Conservation (phyloP, 148 eudicot genomes). For the Camellia sinensis region DNA sequence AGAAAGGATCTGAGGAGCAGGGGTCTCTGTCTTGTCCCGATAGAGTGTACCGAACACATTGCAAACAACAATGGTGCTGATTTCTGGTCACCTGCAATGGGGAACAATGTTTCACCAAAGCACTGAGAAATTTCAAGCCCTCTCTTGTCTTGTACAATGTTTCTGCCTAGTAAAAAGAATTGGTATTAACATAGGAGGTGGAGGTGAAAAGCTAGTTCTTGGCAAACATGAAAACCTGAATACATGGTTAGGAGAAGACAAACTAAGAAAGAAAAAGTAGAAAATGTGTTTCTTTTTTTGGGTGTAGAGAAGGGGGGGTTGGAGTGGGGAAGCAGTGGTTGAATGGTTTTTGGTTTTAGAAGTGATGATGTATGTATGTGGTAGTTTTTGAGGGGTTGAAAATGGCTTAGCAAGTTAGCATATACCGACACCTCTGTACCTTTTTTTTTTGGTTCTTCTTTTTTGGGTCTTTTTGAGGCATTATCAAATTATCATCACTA, state of each 20-base stretch:
- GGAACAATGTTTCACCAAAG: conserved; percentile 8
- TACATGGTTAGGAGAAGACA: neutral
- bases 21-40: conserved; percentile 47
- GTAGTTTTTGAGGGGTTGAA: neutral
- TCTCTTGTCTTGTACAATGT: neutral
- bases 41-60: conserved; percentile 30
- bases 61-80: conserved; percentile 50
- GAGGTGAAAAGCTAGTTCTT: neutral
- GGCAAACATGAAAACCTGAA: neutral
- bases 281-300: neutral
- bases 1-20: conserved; percentile 33
- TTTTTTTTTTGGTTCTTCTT: too few relatives aligned
- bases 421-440: too few relatives aligned
- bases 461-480: too few relatives aligned
- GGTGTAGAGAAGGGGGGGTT: neutral
- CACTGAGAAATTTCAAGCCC: neutral
- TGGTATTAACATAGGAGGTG: neutral
- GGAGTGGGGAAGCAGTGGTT: neutral
- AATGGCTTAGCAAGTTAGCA: neutral
- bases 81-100: conserved; percentile 51
- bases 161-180: neutral
- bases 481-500: too few relatives aligned
- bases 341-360: neutral
- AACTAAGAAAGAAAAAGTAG: neutral
- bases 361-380: neutral